Conservation (phyloP, 345 rosid species). For the Gynandropsis gynandra region DNA sequence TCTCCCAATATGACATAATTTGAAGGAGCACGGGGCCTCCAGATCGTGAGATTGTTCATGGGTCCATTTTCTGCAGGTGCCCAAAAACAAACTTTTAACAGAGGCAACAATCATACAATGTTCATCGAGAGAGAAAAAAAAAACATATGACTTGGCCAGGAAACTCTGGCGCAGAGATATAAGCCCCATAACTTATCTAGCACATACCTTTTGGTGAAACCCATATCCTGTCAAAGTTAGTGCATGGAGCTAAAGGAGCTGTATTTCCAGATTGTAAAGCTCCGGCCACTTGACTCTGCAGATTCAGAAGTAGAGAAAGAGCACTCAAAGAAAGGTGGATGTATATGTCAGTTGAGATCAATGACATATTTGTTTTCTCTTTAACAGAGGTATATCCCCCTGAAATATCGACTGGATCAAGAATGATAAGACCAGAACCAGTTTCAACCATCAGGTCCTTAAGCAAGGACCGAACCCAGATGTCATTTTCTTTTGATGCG, state of each 20-base stretch:
- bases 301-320: constrained; percentile 74
- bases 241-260: constrained; percentile 74
- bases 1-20: constrained; percentile 95
- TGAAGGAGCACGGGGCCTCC: constrained; percentile 96
- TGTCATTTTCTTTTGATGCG: constrained; percentile 92
- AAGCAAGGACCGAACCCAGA: constrained; percentile 78
- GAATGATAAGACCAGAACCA: constrained; percentile 92
- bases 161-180: not conserved
- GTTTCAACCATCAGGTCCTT: constrained; percentile 85
- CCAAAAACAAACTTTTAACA: constrained; percentile 8
- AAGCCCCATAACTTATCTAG: constrained; percentile 20
- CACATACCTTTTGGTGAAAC: constrained; percentile 75
- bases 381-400: constrained; percentile 87
- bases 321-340: constrained; percentile 84
- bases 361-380: constrained; percentile 82
- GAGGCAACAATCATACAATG: constrained; percentile 3
- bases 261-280: constrained; percentile 91
- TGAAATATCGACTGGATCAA: constrained; percentile 85
- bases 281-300: constrained; percentile 67
- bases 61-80: constrained; percentile 60
- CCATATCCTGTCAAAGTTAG: constrained; percentile 79
- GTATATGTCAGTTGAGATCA: constrained; percentile 76
- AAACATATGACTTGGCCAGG: constrained; percentile 11
- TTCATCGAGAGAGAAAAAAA: constrained; percentile 11
- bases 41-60: constrained; percentile 69